These are phyloP conservation scores for Spathaspora boniae DNA, from an alignment of 805 yeast genomes.

Conservation along the genomic window DNA sequence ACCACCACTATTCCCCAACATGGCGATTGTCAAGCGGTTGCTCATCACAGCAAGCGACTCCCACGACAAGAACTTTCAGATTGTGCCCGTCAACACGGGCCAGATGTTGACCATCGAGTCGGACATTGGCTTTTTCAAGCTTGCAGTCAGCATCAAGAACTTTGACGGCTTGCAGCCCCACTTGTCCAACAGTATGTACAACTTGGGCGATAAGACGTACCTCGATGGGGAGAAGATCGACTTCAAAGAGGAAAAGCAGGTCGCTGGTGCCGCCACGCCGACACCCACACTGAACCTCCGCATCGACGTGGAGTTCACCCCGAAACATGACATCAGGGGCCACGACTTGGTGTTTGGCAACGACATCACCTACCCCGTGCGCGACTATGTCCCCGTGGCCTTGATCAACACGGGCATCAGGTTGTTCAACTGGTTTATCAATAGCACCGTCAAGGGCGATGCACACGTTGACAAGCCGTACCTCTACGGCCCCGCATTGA, in stretches of 20 bases:
- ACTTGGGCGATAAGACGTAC: slow-evolving; percentile 24
- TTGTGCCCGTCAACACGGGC: slow-evolving; percentile 45
- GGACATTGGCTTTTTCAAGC: slow-evolving; percentile 33
- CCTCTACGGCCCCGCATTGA: slow-evolving; percentile 58
- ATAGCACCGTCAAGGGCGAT: slow-evolving; percentile 65
- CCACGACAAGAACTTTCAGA: slow-evolving; percentile 21
- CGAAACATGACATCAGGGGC: slow-evolving; percentile 44
- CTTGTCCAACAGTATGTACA: slow-evolving; percentile 27
- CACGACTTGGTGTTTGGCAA: slow-evolving; percentile 63
- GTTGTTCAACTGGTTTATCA: slow-evolving; percentile 55
- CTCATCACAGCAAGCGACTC: slow-evolving; percentile 27
- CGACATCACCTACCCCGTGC: slow-evolving; percentile 59
- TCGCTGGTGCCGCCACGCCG: slow-evolving; percentile 15
- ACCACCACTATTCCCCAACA: no score
- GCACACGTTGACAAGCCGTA: slow-evolving; percentile 58
- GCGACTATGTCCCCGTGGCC: slow-evolving; percentile 54
- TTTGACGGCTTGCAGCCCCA: slow-evolving; percentile 44
- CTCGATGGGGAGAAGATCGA: slow-evolving; percentile 18
- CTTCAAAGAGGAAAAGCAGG: slow-evolving; percentile 6
- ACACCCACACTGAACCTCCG: slow-evolving; percentile 26
- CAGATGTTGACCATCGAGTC: slow-evolving; percentile 34
- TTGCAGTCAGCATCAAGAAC: slow-evolving; percentile 43
- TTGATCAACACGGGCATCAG: slow-evolving; percentile 46
- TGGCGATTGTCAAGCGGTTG: slow-evolving; percentile 26
- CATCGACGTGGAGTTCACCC: slow-evolving; percentile 37